These are phyloP conservation scores for Eutrema yunnanense DNA, from an alignment of 345 rosid species.

Conservation along the genomic window DNA sequence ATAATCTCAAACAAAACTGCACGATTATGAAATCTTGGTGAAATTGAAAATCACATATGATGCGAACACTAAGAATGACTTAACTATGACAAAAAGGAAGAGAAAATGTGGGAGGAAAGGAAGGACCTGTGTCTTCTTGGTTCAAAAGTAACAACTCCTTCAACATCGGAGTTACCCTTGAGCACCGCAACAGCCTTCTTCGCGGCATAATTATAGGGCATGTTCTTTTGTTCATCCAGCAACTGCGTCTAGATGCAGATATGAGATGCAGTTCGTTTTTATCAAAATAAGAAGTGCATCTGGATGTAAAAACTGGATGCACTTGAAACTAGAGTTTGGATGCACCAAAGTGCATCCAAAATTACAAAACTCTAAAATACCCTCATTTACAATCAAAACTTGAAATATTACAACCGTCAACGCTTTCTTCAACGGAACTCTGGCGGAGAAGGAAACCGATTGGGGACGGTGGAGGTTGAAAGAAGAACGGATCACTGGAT, in stretches of 20 bases:
- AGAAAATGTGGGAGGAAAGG: not conserved
- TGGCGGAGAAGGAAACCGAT: conserved; percentile 31
- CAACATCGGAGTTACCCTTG: conserved; percentile 68
- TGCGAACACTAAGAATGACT: not conserved
- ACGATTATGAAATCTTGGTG: too few species aligned
- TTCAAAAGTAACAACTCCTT: conserved; percentile 74
- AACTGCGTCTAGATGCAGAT: too few species aligned
- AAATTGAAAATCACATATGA: not conserved
- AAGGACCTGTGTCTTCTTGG: conserved; percentile 60
- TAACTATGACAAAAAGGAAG: not conserved
- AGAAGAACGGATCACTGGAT: conserved; percentile 31
- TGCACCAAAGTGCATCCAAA: too few species aligned
- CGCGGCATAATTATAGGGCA: conserved; percentile 51
- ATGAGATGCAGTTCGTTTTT: too few species aligned
- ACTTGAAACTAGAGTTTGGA: too few species aligned
- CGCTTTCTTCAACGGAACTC: conserved; percentile 38
- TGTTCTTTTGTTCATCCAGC: too few species aligned
- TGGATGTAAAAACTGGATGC: too few species aligned
- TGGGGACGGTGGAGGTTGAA: conserved; percentile 39
- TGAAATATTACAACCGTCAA: too few species aligned
- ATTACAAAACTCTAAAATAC: too few species aligned
- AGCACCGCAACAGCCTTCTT: conserved; percentile 91
- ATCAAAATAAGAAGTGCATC: too few species aligned
- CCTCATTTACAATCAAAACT: too few species aligned
- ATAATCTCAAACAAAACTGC: too few species aligned